phyloP scores from a whole-genome alignment of 176 grass and related monocot genomes.

The Oryza australiensis region DNA sequence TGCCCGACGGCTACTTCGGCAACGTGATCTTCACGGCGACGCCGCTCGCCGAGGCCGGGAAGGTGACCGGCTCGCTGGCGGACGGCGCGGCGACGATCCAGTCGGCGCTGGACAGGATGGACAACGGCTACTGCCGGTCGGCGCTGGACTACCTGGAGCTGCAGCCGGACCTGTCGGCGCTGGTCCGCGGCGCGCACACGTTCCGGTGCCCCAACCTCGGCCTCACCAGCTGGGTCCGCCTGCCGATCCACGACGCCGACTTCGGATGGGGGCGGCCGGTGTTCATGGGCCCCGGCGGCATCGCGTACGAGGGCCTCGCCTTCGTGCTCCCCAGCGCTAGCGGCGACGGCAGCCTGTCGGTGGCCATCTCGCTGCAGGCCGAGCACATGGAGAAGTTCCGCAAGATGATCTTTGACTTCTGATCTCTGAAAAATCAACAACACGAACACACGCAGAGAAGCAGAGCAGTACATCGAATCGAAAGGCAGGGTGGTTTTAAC shows the following conservation, averaged over 20 bases:
- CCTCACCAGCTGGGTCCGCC: constrained; percentile 89
- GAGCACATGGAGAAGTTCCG: constrained; percentile 92
- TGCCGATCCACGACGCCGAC: constrained; percentile 91
- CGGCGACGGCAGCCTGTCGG: constrained; percentile 78
- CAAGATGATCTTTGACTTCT: constrained; percentile 78
- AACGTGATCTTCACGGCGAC: constrained; percentile 95
- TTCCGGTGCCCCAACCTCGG: constrained; percentile 94
- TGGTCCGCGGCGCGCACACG: constrained; percentile 83
- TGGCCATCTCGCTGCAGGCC: constrained; percentile 87
- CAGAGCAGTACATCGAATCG: too few species aligned
- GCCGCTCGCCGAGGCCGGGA: constrained; percentile 52
- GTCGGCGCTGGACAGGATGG: constrained; percentile 65
- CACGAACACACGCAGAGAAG: not conserved
- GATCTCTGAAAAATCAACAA: constrained; percentile 41
- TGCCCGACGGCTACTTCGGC: constrained; percentile 80
- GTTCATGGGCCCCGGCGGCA: constrained; percentile 94
- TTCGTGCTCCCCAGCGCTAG: constrained; percentile 84
- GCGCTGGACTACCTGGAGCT: constrained; percentile 89
- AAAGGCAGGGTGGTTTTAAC: not conserved
- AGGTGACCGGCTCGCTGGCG: constrained; percentile 42
- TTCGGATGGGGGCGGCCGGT: constrained; percentile 89
- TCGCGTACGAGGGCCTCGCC: constrained; percentile 83
- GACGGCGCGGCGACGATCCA: constrained; percentile 65
- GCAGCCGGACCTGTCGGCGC: constrained; percentile 77
- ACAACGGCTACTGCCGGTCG: constrained; percentile 70